Evolutionary conservation across 2,329 filamentous ascomycete species (phyloP).

Genomic region (Penicillium sp.): DNA sequence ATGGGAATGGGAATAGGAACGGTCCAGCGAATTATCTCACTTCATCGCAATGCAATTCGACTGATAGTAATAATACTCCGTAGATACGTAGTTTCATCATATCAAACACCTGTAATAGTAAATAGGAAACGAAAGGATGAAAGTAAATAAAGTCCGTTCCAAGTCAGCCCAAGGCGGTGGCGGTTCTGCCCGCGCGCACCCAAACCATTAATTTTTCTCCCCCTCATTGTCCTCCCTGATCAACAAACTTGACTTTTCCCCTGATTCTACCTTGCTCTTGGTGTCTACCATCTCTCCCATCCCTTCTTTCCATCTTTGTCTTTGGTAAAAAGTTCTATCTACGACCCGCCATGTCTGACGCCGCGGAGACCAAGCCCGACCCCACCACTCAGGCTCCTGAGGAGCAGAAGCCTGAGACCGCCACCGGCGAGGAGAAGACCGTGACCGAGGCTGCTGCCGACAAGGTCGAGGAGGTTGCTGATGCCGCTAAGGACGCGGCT

Average conservation of each 20-base stretch:
- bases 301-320: conserved; percentile 3
- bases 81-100: background rate
- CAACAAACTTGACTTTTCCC: conserved; percentile 20
- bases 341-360: conserved; percentile 38
- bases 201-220: conserved; percentile 26
- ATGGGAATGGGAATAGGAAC: no score
- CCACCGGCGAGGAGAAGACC: conserved; percentile 32
- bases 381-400: conserved; percentile 39
- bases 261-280: conserved; percentile 7
- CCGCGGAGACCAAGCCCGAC: conserved; percentile 41
- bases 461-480: conserved; percentile 36
- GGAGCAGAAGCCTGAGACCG: conserved; percentile 29
- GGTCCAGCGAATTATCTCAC: conserved; percentile 1
- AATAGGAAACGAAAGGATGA: background rate
- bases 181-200: conserved; percentile 22
- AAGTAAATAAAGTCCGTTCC: conserved; percentile 3
- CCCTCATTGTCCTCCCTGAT: conserved; percentile 22
- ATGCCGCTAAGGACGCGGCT: conserved; percentile 37
- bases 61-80: background rate
- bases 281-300: conserved; percentile 5
- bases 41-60: conserved; percentile 10
- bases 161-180: conserved; percentile 16
- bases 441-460: conserved; percentile 32
- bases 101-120: background rate
- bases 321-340: conserved; percentile 5